Evolutionary conservation across 176 grass and related monocot genomes (phyloP), one percentile per base, ranked within the genome.

Genomic region (Raddia guianensis): DNA sequence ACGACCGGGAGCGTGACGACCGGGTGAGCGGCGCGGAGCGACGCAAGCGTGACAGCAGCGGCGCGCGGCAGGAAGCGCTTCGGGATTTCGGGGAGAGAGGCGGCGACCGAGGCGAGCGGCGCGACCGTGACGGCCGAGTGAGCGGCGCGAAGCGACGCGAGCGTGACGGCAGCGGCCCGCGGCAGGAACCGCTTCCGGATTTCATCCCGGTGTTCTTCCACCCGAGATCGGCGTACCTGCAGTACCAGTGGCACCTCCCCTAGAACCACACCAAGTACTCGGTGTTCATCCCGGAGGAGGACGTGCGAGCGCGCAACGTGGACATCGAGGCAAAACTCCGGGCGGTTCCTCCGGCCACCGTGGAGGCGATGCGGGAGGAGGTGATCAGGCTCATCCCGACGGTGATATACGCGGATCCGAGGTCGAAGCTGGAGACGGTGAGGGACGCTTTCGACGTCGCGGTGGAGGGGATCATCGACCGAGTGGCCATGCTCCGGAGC

Each of bases 131-230:
- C n/a, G n/a, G n/a, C n/a, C n/a, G n/a, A n/a, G n/a, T n/a, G n/a
- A n/a, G n/a, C n/a, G n/a, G n/a, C n/a, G n/a, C n/a, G n/a, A n/a
- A n/a, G n/a, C n/a, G n/a, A n/a, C n/a, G n/a, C n/a, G n/a, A n/a
- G n/a, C n/a, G n/a, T n/a, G n/a, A n/a, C n/a, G n/a, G n/a, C n/a
- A n/a, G n/a, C n/a, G n/a, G n/a, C n/a, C n/a, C n/a, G n/a, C n/a
- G n/a, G n/a, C n/a, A n/a, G n/a, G n/a, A n/a, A n/a, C n/a, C n/a
- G n/a, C n/a, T n/a, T n/a, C n/a, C n/a, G n/a, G n/a, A n/a, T n/a
- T n/a, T n/a, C 78, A 84, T 91, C 53, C 84, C 84, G 48, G 89
- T 91, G 67, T 91, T 91, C 83, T 91, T 91, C 59, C 61, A 91
- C 74, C 9, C 13, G 37, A 42, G 34, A 12, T 71, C 89, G 14